These are phyloP conservation scores for Tolypocladium ovalisporum DNA, from an alignment of 2,329 filamentous ascomycete genomes.

Conservation along the genomic window DNA sequence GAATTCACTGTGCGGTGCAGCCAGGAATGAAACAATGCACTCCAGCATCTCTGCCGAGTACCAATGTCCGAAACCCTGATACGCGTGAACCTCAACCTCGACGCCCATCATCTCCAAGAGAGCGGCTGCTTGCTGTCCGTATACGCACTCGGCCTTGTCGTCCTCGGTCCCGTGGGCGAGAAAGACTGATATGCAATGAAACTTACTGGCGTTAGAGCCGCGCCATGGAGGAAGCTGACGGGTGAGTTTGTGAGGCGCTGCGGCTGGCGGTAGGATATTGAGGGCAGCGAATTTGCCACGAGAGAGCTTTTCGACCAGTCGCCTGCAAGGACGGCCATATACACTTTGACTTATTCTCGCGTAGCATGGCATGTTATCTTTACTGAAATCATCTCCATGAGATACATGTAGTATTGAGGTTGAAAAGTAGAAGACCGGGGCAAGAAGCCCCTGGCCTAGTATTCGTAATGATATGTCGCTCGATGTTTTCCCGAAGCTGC, in stretches of 20 bases:
- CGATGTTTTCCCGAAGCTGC: too few species aligned
- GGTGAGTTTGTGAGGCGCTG: slow-evolving; percentile 27
- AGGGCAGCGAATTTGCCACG: slow-evolving; percentile 14
- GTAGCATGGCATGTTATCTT: not conserved
- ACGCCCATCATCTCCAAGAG: slow-evolving; percentile 23
- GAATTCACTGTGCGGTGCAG: not conserved
- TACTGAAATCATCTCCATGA: not conserved
- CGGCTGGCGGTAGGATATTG: slow-evolving; percentile 10
- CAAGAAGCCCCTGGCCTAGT: too few species aligned
- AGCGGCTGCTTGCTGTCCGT: slow-evolving; percentile 21
- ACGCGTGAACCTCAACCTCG: slow-evolving; percentile 23
- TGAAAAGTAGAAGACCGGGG: not conserved
- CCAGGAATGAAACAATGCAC: slow-evolving; percentile 24
- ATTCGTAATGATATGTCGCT: too few species aligned
- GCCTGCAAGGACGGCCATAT: not conserved
- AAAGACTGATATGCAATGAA: slow-evolving; percentile 27
- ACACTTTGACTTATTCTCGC: not conserved
- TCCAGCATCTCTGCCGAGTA: slow-evolving; percentile 28
- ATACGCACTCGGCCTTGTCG: slow-evolving; percentile 24
- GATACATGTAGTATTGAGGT: not conserved
- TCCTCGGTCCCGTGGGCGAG: slow-evolving; percentile 33
- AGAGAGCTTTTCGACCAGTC: slow-evolving; percentile 1
- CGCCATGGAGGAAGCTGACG: slow-evolving; percentile 38
- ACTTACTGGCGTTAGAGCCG: slow-evolving; percentile 29
- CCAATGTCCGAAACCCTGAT: slow-evolving; percentile 32